Base-by-base conservation (phyloP, 768 basidiomycete genomes). In the Pholiota conissans region DNA sequence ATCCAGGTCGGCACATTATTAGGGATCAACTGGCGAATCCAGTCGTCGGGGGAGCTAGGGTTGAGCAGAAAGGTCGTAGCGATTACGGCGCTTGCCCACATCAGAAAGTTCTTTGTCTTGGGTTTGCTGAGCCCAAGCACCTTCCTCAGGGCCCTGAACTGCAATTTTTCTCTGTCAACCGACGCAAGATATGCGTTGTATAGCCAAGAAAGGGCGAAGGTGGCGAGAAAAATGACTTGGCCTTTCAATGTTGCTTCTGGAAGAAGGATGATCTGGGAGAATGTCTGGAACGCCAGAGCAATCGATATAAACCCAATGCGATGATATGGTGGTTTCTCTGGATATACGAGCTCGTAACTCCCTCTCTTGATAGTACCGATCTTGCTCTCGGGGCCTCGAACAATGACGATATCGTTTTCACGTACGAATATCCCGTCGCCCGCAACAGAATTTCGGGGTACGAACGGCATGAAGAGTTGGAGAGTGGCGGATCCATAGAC, bases 121-220 rank as follows among this genome's bases (percentile, higher is more conserved):
- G 30, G 30, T 32, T 32, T 32, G 13, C 30, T 40, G 39, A 40
- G 39, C 2, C 39, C 39, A 3, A 40, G 2, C 39, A 40, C 4
- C 4, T 20, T 40, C 2, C n/a, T 13, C 39, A 40, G n/a, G 4
- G n/a, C 39, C 39, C n/a, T 4, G n/a, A 40, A 40, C n/a, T 61
- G 60, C 30, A 61, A 42, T n/a, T 49, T 49, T 32, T 57, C 60
- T 10, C 16, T 27, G 32, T 60, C 52, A n/a, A 57, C 32, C 1
- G 58, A 60, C 8, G 61, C 61, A 0, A 63, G 34, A 18, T 63
- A 63, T 14, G 55, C 56, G 45, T 63, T 63, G 52, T 51, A 59
- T 10, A 63, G 20, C 61, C 61, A 63, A 13, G 61, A 60, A 20
- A 63, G 39, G 9, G 52, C 58, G 3, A 63, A 46, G 16, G 61